phyloP scores from a whole-genome alignment of 177 flowering plant genomes.

The Telopea speciosissima region DNA sequence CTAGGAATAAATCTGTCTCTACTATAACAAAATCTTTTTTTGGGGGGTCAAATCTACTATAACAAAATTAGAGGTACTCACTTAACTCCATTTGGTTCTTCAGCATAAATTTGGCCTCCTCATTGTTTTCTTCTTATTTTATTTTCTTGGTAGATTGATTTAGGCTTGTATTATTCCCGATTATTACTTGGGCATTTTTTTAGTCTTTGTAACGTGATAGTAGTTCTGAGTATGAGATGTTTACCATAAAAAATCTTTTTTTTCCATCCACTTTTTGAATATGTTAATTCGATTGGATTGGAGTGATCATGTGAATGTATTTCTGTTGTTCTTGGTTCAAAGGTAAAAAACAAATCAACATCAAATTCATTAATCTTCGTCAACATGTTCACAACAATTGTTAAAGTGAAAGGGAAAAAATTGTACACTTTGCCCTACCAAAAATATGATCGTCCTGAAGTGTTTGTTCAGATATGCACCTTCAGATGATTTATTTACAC shows the following conservation, averaged over 20 bases:
- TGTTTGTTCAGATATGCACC: conserved; percentile 37
- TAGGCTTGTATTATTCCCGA: not conserved
- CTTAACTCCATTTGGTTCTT: not conserved
- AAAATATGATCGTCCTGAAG: conserved; percentile 86
- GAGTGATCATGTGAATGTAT: not conserved
- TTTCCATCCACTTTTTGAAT: too few species aligned
- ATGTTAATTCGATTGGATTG: not conserved
- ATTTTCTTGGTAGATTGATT: not conserved
- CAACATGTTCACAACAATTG: conserved; percentile 28
- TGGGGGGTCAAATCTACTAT: too few species aligned
- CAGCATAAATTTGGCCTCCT: not conserved
- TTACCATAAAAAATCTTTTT: not conserved
- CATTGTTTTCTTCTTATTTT: not conserved
- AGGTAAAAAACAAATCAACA: conserved; percentile 47
- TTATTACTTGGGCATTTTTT: too few species aligned
- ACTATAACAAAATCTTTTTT: conserved; percentile 28
- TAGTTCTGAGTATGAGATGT: too few species aligned
- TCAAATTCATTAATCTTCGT: conserved; percentile 42
- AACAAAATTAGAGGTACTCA: conserved; percentile 49
- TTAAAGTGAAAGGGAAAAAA: conserved; percentile 60
- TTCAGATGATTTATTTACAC: too few species aligned
- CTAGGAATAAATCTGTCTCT: conserved; percentile 31
- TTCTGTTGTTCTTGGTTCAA: conserved; percentile 22
- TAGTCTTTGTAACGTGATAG: too few species aligned
- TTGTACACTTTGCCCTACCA: conserved; percentile 77